A percentile compares a stretch with the other conserved stretches of the same genome.
Conservation (phyloP, 176 grass and related monocot genomes). For the Otatea glauca region DNA sequence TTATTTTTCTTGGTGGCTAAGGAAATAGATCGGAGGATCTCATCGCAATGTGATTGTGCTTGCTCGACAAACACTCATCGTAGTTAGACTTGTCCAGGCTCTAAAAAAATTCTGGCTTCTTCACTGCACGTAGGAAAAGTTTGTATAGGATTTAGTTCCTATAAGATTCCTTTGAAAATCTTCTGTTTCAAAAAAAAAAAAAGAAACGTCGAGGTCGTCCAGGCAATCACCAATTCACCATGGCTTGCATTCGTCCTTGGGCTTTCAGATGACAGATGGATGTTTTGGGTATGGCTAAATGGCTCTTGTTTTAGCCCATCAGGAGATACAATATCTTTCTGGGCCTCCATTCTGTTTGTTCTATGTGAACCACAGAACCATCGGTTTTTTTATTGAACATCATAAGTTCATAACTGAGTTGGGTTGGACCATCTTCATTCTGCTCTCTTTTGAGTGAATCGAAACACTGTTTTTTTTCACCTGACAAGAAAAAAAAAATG, state of each 20-base stretch:
- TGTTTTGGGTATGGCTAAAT: background rate
- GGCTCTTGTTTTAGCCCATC: background rate
- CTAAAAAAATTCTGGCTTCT: no score
- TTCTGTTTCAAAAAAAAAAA: no score
- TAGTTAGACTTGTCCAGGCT: no score
- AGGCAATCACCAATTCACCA: background rate
- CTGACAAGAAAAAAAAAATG: background rate
- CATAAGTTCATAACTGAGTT: background rate
- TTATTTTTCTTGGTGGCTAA: no score
- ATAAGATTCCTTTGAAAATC: no score
- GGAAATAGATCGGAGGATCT: no score
- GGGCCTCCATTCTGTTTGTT: background rate
- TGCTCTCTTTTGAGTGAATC: background rate
- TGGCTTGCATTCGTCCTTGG: background rate
- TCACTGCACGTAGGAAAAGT: no score
- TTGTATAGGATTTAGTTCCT: no score
- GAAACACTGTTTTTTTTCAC: background rate
- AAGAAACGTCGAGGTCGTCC: no score
- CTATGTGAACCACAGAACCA: no score
- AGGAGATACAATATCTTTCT: background rate
- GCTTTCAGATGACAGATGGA: background rate
- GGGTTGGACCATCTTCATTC: background rate
- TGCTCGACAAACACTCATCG: no score
- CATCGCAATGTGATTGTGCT: no score
- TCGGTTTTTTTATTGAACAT: background rate